phyloP scores from a whole-genome alignment of 1,139 yeast genomes.

The Yamadazyma blattariae region DNA sequence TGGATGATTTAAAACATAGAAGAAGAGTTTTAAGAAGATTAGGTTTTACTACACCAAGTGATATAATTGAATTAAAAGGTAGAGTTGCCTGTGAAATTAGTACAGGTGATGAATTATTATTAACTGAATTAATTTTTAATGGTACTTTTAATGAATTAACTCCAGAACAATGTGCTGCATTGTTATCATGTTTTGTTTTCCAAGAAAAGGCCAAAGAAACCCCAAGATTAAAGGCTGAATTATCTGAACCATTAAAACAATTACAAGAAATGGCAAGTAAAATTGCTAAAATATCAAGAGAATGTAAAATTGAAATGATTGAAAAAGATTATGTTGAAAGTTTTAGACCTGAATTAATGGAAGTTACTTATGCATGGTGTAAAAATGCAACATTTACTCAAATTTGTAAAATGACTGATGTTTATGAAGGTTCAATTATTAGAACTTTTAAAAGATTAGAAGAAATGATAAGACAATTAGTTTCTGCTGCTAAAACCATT shows the following conservation, averaged over 20 bases:
- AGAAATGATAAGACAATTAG: conserved; percentile 87
- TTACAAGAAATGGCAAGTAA: conserved; percentile 88
- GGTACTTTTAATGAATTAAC: conserved; percentile 88
- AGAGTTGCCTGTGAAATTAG: conserved; percentile 94
- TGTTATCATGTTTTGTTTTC: conserved; percentile 92
- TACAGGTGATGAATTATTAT: conserved; percentile 85
- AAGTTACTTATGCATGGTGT: conserved; percentile 95
- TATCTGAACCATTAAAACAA: conserved; percentile 83
- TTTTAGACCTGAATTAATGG: conserved; percentile 93
- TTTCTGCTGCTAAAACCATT: conserved; percentile 86
- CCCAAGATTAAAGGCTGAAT: conserved; percentile 81
- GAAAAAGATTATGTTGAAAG: conserved; percentile 91
- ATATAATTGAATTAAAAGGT: conserved; percentile 92
- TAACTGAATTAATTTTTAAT: conserved; percentile 89
- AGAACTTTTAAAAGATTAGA: conserved; percentile 92
- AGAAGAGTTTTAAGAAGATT: conserved; percentile 81
- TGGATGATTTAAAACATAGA: conserved; percentile 90
- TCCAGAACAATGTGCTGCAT: conserved; percentile 89
- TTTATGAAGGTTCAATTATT: conserved; percentile 93
- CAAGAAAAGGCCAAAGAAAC: conserved; percentile 92
- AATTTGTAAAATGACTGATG: conserved; percentile 98
- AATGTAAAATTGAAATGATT: conserved; percentile 81
- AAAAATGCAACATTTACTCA: conserved; percentile 94
- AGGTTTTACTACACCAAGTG: conserved; percentile 81
- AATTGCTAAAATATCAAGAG: conserved; percentile 84